Conservation (phyloP, 805 yeast genomes). For the Zygosaccharomyces bailii region DNA sequence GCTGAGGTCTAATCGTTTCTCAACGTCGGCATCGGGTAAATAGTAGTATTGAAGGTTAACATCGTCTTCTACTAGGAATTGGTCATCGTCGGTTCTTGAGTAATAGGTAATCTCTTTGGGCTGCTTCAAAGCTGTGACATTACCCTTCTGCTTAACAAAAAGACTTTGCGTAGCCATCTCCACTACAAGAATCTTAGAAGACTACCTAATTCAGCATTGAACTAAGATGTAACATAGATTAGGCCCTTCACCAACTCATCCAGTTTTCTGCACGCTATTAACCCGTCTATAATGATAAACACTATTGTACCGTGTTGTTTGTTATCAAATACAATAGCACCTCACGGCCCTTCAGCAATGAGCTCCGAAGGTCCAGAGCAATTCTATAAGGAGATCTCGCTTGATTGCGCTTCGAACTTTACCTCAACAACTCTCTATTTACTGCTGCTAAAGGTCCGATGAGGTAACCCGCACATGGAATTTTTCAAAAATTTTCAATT, state of each 20-base stretch:
- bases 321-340: too few species aligned
- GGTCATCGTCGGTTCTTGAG: conserved; percentile 58
- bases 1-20: conserved; percentile 57
- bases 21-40: conserved; percentile 69
- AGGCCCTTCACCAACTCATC: background rate
- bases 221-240: background rate
- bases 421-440: background rate
- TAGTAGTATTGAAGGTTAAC: conserved; percentile 67
- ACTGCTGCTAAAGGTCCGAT: background rate
- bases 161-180: conserved; percentile 35
- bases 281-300: background rate
- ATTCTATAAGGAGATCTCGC: background rate
- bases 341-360: background rate
- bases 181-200: too few species aligned
- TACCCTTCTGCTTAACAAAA: conserved; percentile 45
- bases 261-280: background rate
- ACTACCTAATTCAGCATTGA: background rate
- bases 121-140: conserved; percentile 69
- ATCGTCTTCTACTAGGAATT: conserved; percentile 47
- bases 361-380: background rate
- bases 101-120: conserved; percentile 78
- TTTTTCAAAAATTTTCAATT: conserved; percentile 10
- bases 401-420: background rate
- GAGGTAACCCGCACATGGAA: conserved; percentile 10
- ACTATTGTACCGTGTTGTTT: too few species aligned